Evolutionary conservation across 108 stramenopile species (phyloP), one percentile per base, ranked within the genome.

Genomic region (Cyclotella baltica): DNA sequence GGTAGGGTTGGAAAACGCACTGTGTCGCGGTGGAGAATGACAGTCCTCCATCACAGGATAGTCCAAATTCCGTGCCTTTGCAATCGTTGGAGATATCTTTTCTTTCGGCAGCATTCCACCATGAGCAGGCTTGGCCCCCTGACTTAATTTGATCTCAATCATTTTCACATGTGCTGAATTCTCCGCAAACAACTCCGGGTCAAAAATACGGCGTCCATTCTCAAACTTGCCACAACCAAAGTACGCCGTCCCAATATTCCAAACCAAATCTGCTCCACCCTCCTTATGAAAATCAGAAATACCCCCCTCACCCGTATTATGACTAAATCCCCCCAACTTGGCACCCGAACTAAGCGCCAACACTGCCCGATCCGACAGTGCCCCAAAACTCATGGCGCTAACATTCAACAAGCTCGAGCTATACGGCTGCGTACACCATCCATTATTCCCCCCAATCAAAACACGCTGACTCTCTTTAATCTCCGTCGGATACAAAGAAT

Each of bases 231-330:
- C 90, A 73, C 94, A 95, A 31, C 93, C 96, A 88, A 95, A 97
- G 85, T 97, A 97, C 13, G 85, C 96, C 0, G 96, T 97, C 35
- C 96, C 96, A 20, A 97, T 80, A 67, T 97, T 97, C 96, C 96
- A 97, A 15, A 94, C 92, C 20, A 97, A 57, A 72, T 90, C 86
- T n/a, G 87, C 96, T 31, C 93, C 93, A 43, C 90, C 84, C 62
- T 91, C 72, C 11, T 76, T 69, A 75, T 92, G 91, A 40, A 86
- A 89, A 19, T 74, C 70, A 29, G 87, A 88, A 16, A 95, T 76
- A 28, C 89, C 93, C 10, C 94, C 96, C 78, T 97, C 96, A 27
- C 96, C 96, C n/a, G 96, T 95, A 71, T 97, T 97, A 83, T 96
- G 96, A 76, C 86, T 93, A 68, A 97, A 97, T 33, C 72, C 61